Evolutionary conservation across 768 basidiomycete genomes (phyloP), one percentile per base, ranked within the genome.

Genomic region (Xerocomellus amylosporus): DNA sequence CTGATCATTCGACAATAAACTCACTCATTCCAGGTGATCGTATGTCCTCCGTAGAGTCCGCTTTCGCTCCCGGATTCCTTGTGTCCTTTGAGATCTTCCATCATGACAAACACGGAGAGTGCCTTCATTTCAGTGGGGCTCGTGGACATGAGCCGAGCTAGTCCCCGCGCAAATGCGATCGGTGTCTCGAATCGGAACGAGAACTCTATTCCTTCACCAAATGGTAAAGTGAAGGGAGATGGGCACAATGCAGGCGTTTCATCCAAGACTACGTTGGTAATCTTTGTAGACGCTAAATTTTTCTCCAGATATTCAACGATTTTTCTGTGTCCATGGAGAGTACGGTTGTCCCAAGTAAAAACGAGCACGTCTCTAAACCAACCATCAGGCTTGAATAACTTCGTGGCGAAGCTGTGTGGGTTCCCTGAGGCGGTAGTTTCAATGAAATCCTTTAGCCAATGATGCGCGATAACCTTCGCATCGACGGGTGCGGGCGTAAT

Each of bases 121-220:
- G 51, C 51, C 44, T 31, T 52, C 51, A 46, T 37, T 17, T 19
- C 43, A 24, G 28, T 28, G 8, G n/a, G 3, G 28, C 20, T 8
- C 6, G 34, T 46, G 36, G 43, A 28, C 19, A 52, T 19, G 15
- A 52, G 44, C 17, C 51, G 51, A 14, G 28, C 37, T 4, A 38
- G 12, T 12, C 51, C 51, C 15, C 51, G 36, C 17, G 28, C 51
- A 17, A 39, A 30, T 9, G 51, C 44, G 24, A 47, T 53, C 12
- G 51, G 44, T 24, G 36, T 53, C 51, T 53, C 51, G 30, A 53
- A 53, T 39, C 51, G 51, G 19, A 53, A 47, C 2, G 51, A 47
- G 20, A 53, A 39, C 20, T 53, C 44, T 26, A 53, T 38, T 37
- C 51, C 51, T 47, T 47, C 36, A 2, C 51, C 51, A 28, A 53